A percentile compares a stretch with the other conserved stretches of the same genome.
Evolutionary conservation across 345 rosid genomes (phyloP).

Genomic region (Ceriops zippeliana): DNA sequence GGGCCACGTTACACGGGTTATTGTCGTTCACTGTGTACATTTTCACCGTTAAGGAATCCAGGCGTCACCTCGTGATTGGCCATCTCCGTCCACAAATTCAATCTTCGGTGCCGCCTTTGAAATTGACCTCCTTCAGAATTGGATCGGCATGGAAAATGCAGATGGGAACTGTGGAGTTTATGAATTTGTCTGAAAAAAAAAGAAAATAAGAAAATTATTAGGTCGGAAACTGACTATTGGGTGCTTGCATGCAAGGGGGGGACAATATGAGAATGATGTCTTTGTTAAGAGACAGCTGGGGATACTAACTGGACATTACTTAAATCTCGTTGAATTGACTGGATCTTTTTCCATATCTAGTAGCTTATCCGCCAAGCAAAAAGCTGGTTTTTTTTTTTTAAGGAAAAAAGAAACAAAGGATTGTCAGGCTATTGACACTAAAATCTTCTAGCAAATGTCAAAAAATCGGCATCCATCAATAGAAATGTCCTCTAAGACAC

Average conservation of each 20-base stretch:
- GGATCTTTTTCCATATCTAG: constrained; percentile 8
- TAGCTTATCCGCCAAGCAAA: constrained; percentile 12
- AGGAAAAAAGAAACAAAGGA: too few relatives aligned
- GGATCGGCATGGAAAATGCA: too few relatives aligned
- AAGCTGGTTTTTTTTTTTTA: neutral
- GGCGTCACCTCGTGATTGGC: neutral
- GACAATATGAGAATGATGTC: neutral
- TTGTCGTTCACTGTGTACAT: neutral
- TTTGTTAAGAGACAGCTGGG: neutral
- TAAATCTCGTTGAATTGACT: neutral
- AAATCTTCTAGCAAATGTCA: too few relatives aligned
- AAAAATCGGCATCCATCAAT: too few relatives aligned
- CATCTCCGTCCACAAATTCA: neutral
- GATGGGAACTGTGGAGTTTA: too few relatives aligned
- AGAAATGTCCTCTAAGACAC: too few relatives aligned
- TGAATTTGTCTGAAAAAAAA: too few relatives aligned
- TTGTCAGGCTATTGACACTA: too few relatives aligned
- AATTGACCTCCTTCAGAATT: too few relatives aligned
- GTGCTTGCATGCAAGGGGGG: neutral
- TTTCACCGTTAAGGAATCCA: neutral
- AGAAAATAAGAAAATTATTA: too few relatives aligned
- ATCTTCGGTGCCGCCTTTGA: constrained; percentile 3
- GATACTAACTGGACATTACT: neutral
- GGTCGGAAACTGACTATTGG: neutral
- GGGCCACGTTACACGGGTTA: neutral